Percentiles rank a stretch among this genome's conserved stretches.
Conservation (phyloP, 148 eudicot genomes). For the Selenicereus undatus region DNA sequence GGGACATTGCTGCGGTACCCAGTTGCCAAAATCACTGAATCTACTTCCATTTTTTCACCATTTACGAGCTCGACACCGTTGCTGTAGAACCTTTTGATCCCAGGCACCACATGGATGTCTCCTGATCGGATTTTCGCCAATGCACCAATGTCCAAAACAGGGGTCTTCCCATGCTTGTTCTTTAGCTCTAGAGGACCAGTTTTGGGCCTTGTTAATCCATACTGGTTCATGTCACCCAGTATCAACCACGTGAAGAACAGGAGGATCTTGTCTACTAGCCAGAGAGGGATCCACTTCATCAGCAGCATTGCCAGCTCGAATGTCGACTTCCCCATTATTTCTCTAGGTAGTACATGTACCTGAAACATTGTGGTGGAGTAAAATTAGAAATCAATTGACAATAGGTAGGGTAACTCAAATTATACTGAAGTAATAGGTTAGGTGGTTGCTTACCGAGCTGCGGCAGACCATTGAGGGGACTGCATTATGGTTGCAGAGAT, state of each 20-base stretch:
- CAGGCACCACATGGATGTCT: slow-evolving; percentile 62
- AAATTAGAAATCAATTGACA: neutral
- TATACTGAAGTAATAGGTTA: neutral
- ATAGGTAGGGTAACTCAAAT: neutral
- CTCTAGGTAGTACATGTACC: slow-evolving; percentile 89
- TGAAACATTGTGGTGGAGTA: slow-evolving; percentile 9
- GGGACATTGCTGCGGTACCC: slow-evolving; percentile 95
- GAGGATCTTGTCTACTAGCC: slow-evolving; percentile 72
- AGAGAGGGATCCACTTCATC: slow-evolving; percentile 82
- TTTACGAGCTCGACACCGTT: slow-evolving; percentile 49
- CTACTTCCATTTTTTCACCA: slow-evolving; percentile 58
- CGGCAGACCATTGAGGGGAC: slow-evolving; percentile 70
- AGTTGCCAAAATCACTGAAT: slow-evolving; percentile 73
- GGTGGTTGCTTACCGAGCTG: slow-evolving; percentile 58
- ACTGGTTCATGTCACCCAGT: slow-evolving; percentile 49
- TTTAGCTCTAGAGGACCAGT: slow-evolving; percentile 75
- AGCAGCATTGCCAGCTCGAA: slow-evolving; percentile 60
- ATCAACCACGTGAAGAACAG: slow-evolving; percentile 68
- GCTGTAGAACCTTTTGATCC: slow-evolving; percentile 47
- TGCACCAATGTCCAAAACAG: slow-evolving; percentile 84
- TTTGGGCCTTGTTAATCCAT: slow-evolving; percentile 62
- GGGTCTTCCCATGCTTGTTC: slow-evolving; percentile 72
- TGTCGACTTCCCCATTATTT: slow-evolving; percentile 65
- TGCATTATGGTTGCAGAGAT: slow-evolving; percentile 73
- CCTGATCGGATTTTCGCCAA: slow-evolving; percentile 59